These are phyloP conservation scores for Cyphellophora attinorum DNA, from an alignment of 2,329 filamentous ascomycete species.

Conservation along the genomic window DNA sequence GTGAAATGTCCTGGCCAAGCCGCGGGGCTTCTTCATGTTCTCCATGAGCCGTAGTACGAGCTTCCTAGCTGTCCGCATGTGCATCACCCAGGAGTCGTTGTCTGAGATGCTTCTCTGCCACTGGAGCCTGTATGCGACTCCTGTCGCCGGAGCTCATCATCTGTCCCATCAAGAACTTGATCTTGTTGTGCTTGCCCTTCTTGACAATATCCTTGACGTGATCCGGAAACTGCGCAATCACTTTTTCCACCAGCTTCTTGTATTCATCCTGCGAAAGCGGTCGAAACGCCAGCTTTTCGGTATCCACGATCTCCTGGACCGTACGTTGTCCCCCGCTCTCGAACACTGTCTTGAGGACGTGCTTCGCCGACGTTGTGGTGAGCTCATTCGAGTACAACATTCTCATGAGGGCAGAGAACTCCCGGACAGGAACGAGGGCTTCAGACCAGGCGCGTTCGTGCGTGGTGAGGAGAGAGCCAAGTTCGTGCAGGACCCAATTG, in stretches of 20 bases:
- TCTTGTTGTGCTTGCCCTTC: constrained; percentile 54
- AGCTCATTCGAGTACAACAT: constrained; percentile 39
- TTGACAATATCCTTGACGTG: constrained; percentile 51
- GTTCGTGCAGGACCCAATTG: constrained; percentile 69
- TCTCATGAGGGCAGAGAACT: constrained; percentile 35
- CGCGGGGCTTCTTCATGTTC: no score
- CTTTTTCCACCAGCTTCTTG: constrained; percentile 39
- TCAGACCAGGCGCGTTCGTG: constrained; percentile 37
- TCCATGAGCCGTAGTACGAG: no score
- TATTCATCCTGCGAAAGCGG: constrained; percentile 50
- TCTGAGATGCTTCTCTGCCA: constrained; percentile 44
- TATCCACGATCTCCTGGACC: constrained; percentile 45
- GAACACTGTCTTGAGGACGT: constrained; percentile 47
- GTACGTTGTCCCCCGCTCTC: constrained; percentile 38
- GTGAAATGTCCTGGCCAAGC: no score
- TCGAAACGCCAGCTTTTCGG: constrained; percentile 45
- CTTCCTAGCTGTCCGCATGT: no score
- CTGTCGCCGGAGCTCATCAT: constrained; percentile 55
- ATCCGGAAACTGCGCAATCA: constrained; percentile 45
- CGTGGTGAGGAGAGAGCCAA: constrained; percentile 54
- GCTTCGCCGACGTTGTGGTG: constrained; percentile 50
- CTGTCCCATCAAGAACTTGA: constrained; percentile 59
- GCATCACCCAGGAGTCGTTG: no score
- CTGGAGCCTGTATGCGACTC: constrained; percentile 52
- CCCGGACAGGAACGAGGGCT: constrained; percentile 27